Evolutionary conservation across 1,284 basidiomycete species (phyloP), one percentile per base, ranked within the genome.

Genomic region (Apiotrichum gamsii): DNA sequence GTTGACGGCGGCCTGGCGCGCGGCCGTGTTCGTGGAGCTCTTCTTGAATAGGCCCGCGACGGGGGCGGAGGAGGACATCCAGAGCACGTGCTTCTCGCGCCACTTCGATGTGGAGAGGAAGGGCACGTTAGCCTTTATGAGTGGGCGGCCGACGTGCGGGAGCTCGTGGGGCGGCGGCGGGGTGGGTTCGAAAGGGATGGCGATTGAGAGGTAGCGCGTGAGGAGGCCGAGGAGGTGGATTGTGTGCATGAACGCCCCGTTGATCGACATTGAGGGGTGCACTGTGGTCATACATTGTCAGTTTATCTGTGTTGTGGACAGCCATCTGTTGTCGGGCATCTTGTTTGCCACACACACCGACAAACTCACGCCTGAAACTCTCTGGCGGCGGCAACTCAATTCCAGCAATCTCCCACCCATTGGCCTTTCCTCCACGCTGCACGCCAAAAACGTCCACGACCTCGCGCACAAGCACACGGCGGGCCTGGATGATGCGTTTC

Each of bases 381-480:
- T 62, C 58, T 3, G 65, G 60, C n/a, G 47, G 19, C 1, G 64
- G 63, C 3, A 69, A 42, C 5, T 49, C 35, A 13, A 65, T 29
- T 5, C 60, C 60, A 1, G 67, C 68, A 18, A 70, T 68, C 42
- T 58, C 54, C 67, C 65, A 66, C 2, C 53, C 60, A 8, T 45
- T 39, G 9, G 28, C 31, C n/a, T n/a, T n/a, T n/a, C n/a, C n/a
- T n/a, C n/a, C n/a, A 6, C 49, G 45, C 31, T 56, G 52, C 6
- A 70, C 36, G 14, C 67, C 63, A 49, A 70, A 68, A 1, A 69
- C 59, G 5, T 50, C 49, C 29, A 67, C 51, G 4, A 62, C 65
- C 52, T 70, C 69, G 13, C 52, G 49, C 1, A 65, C 58, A 4
- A 70, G 49, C 2, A 70, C 65, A 10, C 50, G 46, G 6, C 69